A percentile compares a stretch with the other conserved stretches of the same genome.
Evolutionary conservation across 345 rosid species (phyloP).

Genomic region (Sonneratia alba): DNA sequence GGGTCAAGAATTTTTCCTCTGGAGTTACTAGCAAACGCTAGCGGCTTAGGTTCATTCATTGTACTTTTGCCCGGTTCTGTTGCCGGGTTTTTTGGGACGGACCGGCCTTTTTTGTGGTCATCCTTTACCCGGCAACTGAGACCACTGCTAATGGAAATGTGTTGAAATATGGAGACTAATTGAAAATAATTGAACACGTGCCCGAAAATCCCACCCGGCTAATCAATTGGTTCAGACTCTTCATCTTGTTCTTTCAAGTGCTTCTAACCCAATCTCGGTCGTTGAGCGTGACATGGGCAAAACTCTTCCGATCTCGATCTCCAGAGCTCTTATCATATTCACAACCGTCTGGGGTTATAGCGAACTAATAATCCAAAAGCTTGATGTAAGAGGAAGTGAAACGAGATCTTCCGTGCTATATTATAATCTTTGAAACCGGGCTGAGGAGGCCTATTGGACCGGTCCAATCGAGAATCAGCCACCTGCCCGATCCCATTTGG

Average conservation of each 20-base stretch:
- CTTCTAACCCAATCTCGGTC: no score
- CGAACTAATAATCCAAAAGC: background rate
- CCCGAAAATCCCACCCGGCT: background rate
- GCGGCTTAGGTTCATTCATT: background rate
- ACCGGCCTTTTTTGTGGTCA: background rate
- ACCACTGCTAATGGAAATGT: background rate
- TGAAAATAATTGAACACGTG: background rate
- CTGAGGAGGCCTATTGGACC: no score
- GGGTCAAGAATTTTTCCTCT: constrained; percentile 8
- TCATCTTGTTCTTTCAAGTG: no score
- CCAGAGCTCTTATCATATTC: no score
- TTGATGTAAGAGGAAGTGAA: no score
- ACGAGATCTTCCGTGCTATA: background rate
- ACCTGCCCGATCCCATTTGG: no score
- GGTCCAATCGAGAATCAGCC: no score
- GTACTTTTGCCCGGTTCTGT: background rate
- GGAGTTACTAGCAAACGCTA: constrained; percentile 4
- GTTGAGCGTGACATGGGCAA: no score
- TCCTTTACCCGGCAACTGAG: background rate
- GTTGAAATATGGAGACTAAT: background rate
- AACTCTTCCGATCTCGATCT: no score
- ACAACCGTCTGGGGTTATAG: no score
- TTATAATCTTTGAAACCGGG: no score
- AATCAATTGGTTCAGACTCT: background rate
- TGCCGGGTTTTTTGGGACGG: background rate